Evolutionary conservation across 495 filamentous ascomycete genomes (phyloP), one percentile per base, ranked within the genome.

Genomic region (Chaetomium fimeti): DNA sequence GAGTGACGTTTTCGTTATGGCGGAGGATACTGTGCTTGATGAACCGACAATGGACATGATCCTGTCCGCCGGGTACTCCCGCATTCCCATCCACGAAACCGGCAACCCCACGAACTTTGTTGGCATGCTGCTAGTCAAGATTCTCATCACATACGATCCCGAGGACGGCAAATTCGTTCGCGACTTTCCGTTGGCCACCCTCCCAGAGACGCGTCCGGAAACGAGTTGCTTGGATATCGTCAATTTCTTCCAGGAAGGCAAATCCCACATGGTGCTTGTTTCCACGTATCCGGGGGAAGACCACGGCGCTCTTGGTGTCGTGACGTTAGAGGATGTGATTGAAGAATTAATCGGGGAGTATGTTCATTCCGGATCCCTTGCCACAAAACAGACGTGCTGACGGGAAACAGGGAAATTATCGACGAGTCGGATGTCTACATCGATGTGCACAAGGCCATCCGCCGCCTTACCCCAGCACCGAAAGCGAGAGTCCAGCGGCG

Each of bases 181-280:
- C 40, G 92, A 97, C 57, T 98, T 98, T 75, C 86, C 92, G 2
- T 78, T 98, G 61, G 94, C 95, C 36, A 97, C 94, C 0, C 82
- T 98, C 0, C 95, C 95, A 3, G 94, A 98, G 75, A 98, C 94
- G 3, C 85, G 90, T 11, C 90, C 95, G 1, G 91, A 97, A 68
- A 98, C 94, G 0, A 96, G 92, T 74, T 98, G 94, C 73, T 78
- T 98, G 48, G 94, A 98, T 72, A 98, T 98, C 67, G 89, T 98
- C 74, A 98, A 98, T 78, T 98, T 96, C 78, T 98, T 98, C 79
- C 94, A 98, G 74, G 93, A 98, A 77, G 94, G 94, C 58, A 98
- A 98, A 74, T 96, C 92, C 12, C 94, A 98, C 76, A 98, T 98
- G 95, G 93, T 98, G 12, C 82, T 98, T 28, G 93, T 97, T 12